Evolutionary conservation across 2,329 filamentous ascomycete genomes (phyloP).

Genomic region (Blastomyces silverae): DNA sequence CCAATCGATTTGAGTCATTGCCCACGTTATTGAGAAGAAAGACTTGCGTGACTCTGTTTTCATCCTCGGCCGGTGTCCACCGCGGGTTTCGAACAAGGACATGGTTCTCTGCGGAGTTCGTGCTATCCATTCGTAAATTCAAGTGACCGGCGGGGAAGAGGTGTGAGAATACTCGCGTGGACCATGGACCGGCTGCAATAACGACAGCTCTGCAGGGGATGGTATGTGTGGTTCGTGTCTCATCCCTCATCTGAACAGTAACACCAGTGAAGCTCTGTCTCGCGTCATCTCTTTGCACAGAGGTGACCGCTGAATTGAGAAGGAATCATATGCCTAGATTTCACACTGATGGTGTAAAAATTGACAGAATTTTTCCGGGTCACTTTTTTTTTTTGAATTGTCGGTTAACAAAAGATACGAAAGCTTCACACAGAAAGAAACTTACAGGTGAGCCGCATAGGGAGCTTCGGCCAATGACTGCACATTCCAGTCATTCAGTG

Average conservation of each 20-base stretch:
- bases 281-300: background rate
- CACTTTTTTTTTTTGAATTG: constrained; percentile 5
- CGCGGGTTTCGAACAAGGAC: constrained; percentile 2
- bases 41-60: background rate
- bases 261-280: background rate
- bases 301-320: background rate
- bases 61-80: background rate
- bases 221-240: background rate
- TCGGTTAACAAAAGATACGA: background rate
- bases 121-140: constrained; percentile 3
- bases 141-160: background rate
- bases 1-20: background rate
- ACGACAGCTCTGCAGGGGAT: background rate
- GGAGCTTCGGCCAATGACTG: background rate
- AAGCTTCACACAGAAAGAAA: background rate
- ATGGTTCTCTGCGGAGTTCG: background rate
- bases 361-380: background rate
- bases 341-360: constrained; percentile 3
- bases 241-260: background rate
- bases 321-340: background rate
- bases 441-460: background rate
- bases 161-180: background rate
- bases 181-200: constrained; percentile 3
- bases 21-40: background rate
- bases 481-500: background rate